Conservation (phyloP, 805 yeast genomes). For the Starmerella potacharoeniae region DNA sequence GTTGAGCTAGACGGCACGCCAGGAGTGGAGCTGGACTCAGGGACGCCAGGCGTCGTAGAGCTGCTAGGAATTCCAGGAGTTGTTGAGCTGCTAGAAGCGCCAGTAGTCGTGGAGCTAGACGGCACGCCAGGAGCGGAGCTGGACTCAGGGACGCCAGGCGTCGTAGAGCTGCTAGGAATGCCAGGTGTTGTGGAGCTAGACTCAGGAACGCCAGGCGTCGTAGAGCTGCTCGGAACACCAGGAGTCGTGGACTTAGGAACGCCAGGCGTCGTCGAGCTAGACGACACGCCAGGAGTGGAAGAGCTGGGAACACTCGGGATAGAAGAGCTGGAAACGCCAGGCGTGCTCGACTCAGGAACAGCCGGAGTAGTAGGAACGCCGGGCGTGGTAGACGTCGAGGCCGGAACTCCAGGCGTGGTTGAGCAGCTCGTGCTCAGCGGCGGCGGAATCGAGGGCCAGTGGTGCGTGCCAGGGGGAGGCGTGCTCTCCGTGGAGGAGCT, state of each 20-base stretch:
- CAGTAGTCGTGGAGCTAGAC: background rate
- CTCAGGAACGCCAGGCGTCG: too few relatives aligned
- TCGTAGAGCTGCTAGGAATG: background rate
- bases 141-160: background rate
- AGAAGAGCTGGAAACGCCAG: background rate
- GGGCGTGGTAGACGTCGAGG: too few relatives aligned
- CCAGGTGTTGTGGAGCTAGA: background rate
- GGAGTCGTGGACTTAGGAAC: background rate
- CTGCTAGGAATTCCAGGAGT: background rate
- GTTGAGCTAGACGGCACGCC: background rate
- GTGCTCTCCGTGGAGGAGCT: background rate
- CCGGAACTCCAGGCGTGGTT: too few relatives aligned
- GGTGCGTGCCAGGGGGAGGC: background rate
- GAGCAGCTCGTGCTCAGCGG: too few relatives aligned
- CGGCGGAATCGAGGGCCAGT: background rate
- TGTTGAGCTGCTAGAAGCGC: background rate
- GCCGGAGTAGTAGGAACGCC: too few relatives aligned
- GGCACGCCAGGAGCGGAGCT: background rate
- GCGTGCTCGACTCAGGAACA: too few relatives aligned
- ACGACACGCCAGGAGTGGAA: too few relatives aligned
- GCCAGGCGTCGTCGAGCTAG: background rate
- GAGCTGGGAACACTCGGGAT: background rate
- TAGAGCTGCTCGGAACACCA: too few relatives aligned
- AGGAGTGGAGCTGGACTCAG: background rate
- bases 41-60: background rate